Evolutionary conservation across 768 basidiomycete species (phyloP).

Genomic region (Antrodiella citrinella): DNA sequence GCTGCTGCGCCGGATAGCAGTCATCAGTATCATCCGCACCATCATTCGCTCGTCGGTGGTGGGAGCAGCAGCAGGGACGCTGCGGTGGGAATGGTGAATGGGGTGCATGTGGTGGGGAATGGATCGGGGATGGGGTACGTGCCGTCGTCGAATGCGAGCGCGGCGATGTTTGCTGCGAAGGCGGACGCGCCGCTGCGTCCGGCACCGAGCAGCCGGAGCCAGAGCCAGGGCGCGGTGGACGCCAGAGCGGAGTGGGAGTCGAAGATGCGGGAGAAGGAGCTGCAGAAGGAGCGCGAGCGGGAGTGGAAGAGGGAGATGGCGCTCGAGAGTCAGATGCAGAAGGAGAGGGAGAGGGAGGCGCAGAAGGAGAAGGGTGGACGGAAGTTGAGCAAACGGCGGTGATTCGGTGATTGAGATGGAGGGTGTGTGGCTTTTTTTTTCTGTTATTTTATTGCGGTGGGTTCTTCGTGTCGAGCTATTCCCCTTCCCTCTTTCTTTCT

Average conservation of each 20-base stretch:
- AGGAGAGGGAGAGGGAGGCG: constrained; percentile 6
- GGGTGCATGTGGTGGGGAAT: background rate
- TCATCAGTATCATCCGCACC: constrained; percentile 12
- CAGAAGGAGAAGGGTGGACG: constrained; percentile 9
- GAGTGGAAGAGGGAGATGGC: constrained; percentile 10
- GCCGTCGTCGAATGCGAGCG: constrained; percentile 13
- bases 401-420: too few species aligned
- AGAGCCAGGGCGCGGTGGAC: constrained; percentile 9
- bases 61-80: too few species aligned
- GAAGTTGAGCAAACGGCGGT: constrained; percentile 21
- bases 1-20: constrained; percentile 5
- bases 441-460: too few species aligned
- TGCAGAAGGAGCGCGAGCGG: constrained; percentile 8
- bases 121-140: constrained; percentile 1
- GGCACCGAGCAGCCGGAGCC: constrained; percentile 1
- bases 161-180: constrained; percentile 16
- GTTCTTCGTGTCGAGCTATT: too few species aligned
- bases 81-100: background rate
- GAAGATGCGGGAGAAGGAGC: constrained; percentile 13
- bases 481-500: too few species aligned
- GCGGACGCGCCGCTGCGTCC: background rate
- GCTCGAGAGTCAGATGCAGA: constrained; percentile 11
- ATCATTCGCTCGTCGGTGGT: too few species aligned
- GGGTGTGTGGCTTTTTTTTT: too few species aligned
- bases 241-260: constrained; percentile 8